Evolutionary conservation across 805 yeast species (phyloP), one percentile per base, ranked within the genome.

Genomic region (Nakazawaea wickerhamii): DNA sequence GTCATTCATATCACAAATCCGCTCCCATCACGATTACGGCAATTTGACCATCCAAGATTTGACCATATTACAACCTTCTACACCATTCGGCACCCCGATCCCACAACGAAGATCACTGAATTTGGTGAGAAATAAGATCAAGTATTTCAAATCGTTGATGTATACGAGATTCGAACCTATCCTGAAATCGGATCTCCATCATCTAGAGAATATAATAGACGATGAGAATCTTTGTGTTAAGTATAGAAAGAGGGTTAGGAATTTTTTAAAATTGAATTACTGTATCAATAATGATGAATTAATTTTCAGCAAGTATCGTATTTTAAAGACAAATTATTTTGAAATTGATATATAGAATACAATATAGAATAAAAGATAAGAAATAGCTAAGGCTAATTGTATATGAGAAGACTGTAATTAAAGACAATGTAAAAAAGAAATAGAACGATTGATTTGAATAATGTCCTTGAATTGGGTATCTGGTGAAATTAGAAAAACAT

Each of bases 111-210:
- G 45, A 21, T 9, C 28, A 3, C 21, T 13, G 11, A 43, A 43
- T n/a, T 8, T 38, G 19, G 14, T 43, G 5, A 5, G 14, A 8
- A 21, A 31, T 2, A 32, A 28, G 36, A 21, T 43, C 5, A 21
- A 18, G 8, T 43, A 19, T 27, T 43, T 27, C 31, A 43, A 43
- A 14, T n/a, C 15, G 8, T 34, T 43, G 26, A 32, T 43, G 42
- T 43, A 43, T 31, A 9, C 13, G 9, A 33, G 21, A 17, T 20
- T 43, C 7, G 40, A 38, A 19, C 45, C 45, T 2, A 4, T 43
- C 1, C 4, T 30, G 3, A 6, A n/a, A 10, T 18, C 20, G 6
- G 45, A 41, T 36, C 18, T 41, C 27, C 20, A 9, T 4, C 23
- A 22, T 30, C 17, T 41, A 26, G 44, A 41, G 13, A 18, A 7